A percentile compares a stretch with the other conserved stretches of the same genome.
These are phyloP conservation scores for Hypoxylon sp. DNA, from an alignment of 2,329 filamentous ascomycete species.

Conservation along the genomic window DNA sequence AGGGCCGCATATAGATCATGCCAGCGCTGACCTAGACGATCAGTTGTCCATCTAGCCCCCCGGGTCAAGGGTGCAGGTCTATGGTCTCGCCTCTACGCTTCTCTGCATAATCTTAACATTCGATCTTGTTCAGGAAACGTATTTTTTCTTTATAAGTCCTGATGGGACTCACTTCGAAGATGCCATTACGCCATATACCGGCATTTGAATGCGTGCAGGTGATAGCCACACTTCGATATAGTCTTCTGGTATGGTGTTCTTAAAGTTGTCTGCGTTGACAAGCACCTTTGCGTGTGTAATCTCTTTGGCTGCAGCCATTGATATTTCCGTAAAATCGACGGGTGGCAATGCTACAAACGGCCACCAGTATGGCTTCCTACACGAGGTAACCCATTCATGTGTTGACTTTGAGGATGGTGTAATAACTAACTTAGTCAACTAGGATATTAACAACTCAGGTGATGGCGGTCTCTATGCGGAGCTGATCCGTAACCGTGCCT, in stretches of 20 bases:
- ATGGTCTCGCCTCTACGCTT: slow-evolving; percentile 13
- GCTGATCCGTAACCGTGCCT: slow-evolving; percentile 78
- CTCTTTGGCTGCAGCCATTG: slow-evolving; percentile 52
- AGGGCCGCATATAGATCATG: slow-evolving; percentile 40
- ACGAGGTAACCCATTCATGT: slow-evolving; percentile 56
- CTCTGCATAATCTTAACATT: slow-evolving; percentile 3
- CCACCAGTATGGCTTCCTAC: slow-evolving; percentile 63
- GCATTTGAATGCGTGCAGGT: not conserved
- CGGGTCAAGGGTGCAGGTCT: slow-evolving; percentile 17
- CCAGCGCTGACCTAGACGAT: slow-evolving; percentile 10
- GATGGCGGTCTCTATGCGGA: slow-evolving; percentile 83
- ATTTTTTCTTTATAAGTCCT: slow-evolving; percentile 16
- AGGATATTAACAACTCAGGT: slow-evolving; percentile 78
- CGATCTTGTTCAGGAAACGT: slow-evolving; percentile 2
- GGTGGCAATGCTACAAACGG: slow-evolving; percentile 62
- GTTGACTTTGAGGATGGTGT: not conserved
- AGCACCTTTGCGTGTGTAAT: slow-evolving; percentile 39
- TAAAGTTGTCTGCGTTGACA: slow-evolving; percentile 42
- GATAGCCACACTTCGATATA: not conserved
- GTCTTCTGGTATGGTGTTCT: slow-evolving; percentile 39
- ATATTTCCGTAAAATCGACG: slow-evolving; percentile 57
- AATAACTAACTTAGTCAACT: slow-evolving; percentile 45
- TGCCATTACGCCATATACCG: not conserved
- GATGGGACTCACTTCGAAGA: not conserved
- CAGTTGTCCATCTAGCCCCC: slow-evolving; percentile 6